These are phyloP conservation scores for Phytophthora tubulina DNA, from an alignment of 352 stramenopile species.

Conservation along the genomic window DNA sequence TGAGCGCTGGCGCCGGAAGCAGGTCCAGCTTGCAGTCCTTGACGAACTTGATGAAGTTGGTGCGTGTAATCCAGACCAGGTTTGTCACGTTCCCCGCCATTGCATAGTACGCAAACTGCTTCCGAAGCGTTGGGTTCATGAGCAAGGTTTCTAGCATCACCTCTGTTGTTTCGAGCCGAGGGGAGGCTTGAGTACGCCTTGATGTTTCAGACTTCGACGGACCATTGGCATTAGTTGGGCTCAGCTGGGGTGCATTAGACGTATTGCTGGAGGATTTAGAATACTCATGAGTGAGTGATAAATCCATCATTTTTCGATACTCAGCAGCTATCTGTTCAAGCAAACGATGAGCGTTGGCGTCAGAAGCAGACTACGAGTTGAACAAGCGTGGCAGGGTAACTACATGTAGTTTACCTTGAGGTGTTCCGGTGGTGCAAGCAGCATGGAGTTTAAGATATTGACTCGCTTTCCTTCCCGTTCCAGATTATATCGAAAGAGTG, in stretches of 20 bases:
- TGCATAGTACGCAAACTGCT: constrained; percentile 74
- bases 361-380: not conserved
- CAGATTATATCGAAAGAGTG: constrained; percentile 62
- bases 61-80: constrained; percentile 66
- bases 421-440: constrained; percentile 56
- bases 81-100: constrained; percentile 73
- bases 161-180: constrained; percentile 16
- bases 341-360: constrained; percentile 1
- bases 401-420: constrained; percentile 44
- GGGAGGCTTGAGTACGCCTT: constrained; percentile 3
- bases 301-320: constrained; percentile 53
- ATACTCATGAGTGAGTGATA: constrained; percentile 41
- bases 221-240: not conserved
- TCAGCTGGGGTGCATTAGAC: not conserved
- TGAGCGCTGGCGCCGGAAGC: constrained; percentile 43
- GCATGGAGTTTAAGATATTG: constrained; percentile 67
- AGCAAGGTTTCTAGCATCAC: constrained; percentile 44
- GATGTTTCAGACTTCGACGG: not conserved
- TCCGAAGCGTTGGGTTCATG: constrained; percentile 66
- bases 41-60: constrained; percentile 73
- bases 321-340: constrained; percentile 41
- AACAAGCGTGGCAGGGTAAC: not conserved
- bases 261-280: constrained; percentile 11
- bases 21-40: constrained; percentile 66
- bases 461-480: constrained; percentile 64